These are phyloP conservation scores for Tetracentron sinense DNA, from an alignment of 164 flowering plant genomes.

Conservation along the genomic window DNA sequence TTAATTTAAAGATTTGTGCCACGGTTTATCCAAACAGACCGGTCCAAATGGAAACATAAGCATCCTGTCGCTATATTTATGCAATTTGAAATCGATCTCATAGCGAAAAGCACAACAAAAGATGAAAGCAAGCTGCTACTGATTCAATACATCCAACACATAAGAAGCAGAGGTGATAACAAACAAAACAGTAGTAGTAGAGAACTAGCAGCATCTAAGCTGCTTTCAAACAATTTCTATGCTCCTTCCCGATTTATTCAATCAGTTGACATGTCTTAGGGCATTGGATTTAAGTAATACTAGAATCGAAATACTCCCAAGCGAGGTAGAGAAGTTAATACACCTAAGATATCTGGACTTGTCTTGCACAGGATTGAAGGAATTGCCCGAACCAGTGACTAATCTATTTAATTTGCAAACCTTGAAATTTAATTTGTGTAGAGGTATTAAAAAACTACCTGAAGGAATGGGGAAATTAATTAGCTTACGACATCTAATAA, in stretches of 20 bases:
- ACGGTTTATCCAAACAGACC: too few relatives aligned
- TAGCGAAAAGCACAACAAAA: too few relatives aligned
- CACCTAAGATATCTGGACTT: not conserved
- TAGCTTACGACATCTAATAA: not conserved
- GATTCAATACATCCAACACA: too few relatives aligned
- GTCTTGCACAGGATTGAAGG: not conserved
- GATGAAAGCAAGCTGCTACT: too few relatives aligned
- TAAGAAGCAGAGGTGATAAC: too few relatives aligned
- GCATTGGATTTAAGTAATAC: not conserved
- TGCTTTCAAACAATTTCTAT: too few relatives aligned
- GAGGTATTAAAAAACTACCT: not conserved
- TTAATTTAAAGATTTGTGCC: too few relatives aligned
- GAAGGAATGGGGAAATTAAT: not conserved
- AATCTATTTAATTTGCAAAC: not conserved
- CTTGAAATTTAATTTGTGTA: not conserved
- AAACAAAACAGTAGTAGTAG: too few relatives aligned
- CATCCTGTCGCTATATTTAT: too few relatives aligned
- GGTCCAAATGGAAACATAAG: too few relatives aligned
- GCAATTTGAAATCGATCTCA: too few relatives aligned
- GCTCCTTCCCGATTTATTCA: not conserved
- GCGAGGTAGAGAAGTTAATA: not conserved
- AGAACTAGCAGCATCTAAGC: too few relatives aligned
- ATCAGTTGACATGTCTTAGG: not conserved
- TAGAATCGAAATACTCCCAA: not conserved
- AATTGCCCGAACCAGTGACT: not conserved